Conservation (phyloP, 768 basidiomycete species). For the Naganishia onofrii region DNA sequence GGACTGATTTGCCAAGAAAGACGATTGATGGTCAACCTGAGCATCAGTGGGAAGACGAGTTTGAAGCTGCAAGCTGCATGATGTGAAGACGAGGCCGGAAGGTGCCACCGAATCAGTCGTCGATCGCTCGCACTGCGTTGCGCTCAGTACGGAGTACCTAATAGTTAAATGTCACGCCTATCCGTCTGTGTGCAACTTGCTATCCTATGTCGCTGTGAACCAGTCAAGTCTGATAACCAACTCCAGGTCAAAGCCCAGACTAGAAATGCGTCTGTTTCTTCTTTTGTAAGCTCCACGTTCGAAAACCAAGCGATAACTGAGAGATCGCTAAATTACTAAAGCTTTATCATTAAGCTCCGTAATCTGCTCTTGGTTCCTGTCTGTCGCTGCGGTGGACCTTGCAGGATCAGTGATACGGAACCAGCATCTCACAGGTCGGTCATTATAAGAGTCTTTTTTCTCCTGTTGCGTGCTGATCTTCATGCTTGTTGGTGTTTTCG, state of each 20-base stretch:
- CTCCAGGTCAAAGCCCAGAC: too few relatives aligned
- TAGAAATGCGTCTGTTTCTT: background rate
- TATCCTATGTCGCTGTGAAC: too few relatives aligned
- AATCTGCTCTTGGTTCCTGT: conserved; percentile 29
- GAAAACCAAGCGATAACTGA: background rate
- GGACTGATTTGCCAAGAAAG: background rate
- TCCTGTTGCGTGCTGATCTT: background rate
- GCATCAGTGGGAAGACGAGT: background rate
- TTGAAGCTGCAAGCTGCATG: too few relatives aligned
- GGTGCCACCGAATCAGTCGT: background rate
- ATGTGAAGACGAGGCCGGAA: background rate
- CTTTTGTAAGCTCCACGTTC: background rate
- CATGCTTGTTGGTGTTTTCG: background rate
- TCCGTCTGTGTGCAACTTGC: too few relatives aligned
- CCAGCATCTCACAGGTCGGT: conserved; percentile 9
- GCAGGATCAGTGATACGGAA: conserved; percentile 12
- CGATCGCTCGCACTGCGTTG: background rate
- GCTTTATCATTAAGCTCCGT: background rate
- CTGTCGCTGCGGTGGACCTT: conserved; percentile 35
- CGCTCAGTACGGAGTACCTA: background rate
- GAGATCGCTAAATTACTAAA: background rate
- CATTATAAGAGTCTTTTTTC: background rate
- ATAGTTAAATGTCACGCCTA: too few relatives aligned
- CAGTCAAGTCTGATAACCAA: too few relatives aligned
- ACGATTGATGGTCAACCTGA: background rate